phyloP scores from a whole-genome alignment of 139 green algal genomes.

The Dunaliella primolecta region DNA sequence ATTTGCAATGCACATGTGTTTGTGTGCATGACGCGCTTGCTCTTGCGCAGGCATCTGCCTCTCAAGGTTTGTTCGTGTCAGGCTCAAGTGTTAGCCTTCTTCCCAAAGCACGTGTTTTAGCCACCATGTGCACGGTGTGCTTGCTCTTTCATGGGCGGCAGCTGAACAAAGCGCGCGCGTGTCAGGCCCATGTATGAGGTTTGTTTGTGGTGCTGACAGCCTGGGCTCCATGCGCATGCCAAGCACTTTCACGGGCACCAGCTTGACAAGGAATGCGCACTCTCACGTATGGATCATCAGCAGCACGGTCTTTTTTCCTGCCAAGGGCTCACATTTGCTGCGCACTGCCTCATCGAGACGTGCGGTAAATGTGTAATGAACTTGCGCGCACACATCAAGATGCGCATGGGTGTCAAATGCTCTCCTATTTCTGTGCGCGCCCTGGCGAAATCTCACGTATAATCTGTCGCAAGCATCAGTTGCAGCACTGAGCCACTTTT shows the following conservation, averaged over 20 bases:
- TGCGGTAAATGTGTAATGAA: too few relatives aligned
- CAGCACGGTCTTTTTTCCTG: neutral
- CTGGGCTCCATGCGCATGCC: too few relatives aligned
- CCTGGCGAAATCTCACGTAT: too few relatives aligned
- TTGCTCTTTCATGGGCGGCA: neutral
- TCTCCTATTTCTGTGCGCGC: too few relatives aligned
- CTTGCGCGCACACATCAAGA: too few relatives aligned
- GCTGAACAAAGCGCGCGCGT: neutral
- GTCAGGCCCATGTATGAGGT: too few relatives aligned
- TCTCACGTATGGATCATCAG: neutral
- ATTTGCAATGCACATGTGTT: neutral
- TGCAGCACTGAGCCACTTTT: too few relatives aligned
- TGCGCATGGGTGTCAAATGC: too few relatives aligned
- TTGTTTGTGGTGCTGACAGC: too few relatives aligned
- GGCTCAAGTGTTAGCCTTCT: neutral
- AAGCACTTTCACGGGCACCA: neutral
- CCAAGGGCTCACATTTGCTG: neutral
- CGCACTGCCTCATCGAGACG: too few relatives aligned
- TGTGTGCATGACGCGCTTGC: constrained; percentile 2
- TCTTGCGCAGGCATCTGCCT: neutral
- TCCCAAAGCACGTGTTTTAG: neutral
- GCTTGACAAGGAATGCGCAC: neutral
- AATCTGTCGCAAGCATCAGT: too few relatives aligned
- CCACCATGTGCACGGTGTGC: neutral
- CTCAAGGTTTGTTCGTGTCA: neutral